These are phyloP conservation scores for Mycocentrospora acerina DNA, from an alignment of 2,329 filamentous ascomycete species.

Conservation along the genomic window DNA sequence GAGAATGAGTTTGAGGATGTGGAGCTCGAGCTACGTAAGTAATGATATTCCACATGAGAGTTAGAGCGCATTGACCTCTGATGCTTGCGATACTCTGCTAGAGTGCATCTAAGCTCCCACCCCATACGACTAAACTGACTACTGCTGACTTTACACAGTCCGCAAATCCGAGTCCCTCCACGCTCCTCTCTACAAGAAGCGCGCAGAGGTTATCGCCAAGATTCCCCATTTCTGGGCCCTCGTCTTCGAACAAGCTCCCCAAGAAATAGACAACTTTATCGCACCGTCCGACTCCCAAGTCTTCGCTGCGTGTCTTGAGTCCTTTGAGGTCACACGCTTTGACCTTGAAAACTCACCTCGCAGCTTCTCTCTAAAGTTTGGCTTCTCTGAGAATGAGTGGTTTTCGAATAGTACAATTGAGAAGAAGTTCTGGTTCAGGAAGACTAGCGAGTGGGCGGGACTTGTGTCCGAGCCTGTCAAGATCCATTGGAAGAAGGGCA, in stretches of 20 bases:
- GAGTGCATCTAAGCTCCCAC: background rate
- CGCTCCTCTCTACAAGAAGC: slow-evolving; percentile 73
- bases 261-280: slow-evolving; percentile 85
- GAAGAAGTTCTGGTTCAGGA: slow-evolving; percentile 90
- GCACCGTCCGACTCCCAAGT: slow-evolving; percentile 76
- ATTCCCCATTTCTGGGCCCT: slow-evolving; percentile 94
- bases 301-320: slow-evolving; percentile 67
- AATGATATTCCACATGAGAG: background rate
- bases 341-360: slow-evolving; percentile 72
- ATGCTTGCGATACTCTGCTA: background rate
- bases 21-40: slow-evolving; percentile 76
- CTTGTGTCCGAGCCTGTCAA: slow-evolving; percentile 86
- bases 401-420: slow-evolving; percentile 77
- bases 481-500: slow-evolving; percentile 74
- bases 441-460: slow-evolving; percentile 68
- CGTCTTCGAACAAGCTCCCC: slow-evolving; percentile 82
- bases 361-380: slow-evolving; percentile 69
- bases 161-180: slow-evolving; percentile 70
- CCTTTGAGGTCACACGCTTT: slow-evolving; percentile 75
- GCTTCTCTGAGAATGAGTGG: slow-evolving; percentile 78
- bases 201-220: slow-evolving; percentile 66
- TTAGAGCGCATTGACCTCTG: too few species aligned
- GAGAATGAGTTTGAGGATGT: slow-evolving; percentile 83
- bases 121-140: background rate
- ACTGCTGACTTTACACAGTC: slow-evolving; percentile 52